Evolutionary conservation across 176 grass and related monocot species (phyloP), one percentile per base, ranked within the genome.

Genomic region (Zea luxurians): DNA sequence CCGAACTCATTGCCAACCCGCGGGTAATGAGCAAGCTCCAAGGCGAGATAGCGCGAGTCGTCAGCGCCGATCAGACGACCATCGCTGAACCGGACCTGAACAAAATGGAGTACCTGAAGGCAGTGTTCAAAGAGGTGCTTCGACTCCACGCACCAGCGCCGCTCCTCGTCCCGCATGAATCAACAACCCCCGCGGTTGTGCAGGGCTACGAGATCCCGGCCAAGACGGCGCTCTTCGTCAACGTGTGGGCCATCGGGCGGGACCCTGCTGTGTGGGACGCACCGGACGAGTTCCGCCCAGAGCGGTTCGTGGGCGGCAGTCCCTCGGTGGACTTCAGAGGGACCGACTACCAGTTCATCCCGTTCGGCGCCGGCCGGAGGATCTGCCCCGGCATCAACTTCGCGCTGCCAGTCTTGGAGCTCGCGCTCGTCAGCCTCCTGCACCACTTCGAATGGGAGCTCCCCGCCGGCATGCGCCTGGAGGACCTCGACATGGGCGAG

Each of bases 371-470:
- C 5, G 93, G 87, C 1, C 75, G 87, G 48, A 78, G 93, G 78
- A 67, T 92, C 42, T 96, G 93, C 76, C 93, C 93, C 7, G 93
- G 67, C 17, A 88, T 90, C 18, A 83, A 67, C 40, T 92, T 92
- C 9, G 85, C 79, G 37, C 8, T 92, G 61, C 87, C 83, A 0
- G 78, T 61, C 8, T 34, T 89, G 5, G 85, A 96, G 80, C 62
- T 84, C 0, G 89, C 93, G n/a, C 82, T 96, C 9, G 79, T 61
- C 13, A 83, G 67, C 53, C 64, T 96, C 2, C 43, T 90, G 42
- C 38, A 47, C 36, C 36, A 80, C 8, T 96, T 96, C 74, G 69
- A 92, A 6, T 92, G 93, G 93, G 83, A 74, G 66, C 86, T 90
- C 35, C 87, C 86, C 1, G 65, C 11, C 47, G 81, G 74, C 13